Conservation (phyloP, 2,329 filamentous ascomycete species). For the Fusarium mexicanum region DNA sequence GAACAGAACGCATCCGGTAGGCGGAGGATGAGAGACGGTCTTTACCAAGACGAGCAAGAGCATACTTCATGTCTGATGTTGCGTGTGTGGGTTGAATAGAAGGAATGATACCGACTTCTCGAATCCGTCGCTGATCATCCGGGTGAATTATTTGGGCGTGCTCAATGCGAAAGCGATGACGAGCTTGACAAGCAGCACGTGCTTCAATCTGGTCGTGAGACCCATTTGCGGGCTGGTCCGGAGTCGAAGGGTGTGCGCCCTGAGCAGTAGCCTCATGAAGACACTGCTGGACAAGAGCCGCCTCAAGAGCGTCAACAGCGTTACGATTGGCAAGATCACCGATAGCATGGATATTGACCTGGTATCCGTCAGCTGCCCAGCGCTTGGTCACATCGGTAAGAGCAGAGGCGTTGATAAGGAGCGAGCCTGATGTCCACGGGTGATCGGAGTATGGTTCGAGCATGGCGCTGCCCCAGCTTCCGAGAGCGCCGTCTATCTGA, state of each 20-base stretch:
- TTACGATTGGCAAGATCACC: constrained; percentile 74
- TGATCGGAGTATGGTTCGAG: constrained; percentile 76
- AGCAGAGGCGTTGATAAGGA: constrained; percentile 71
- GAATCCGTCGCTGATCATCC: constrained; percentile 69
- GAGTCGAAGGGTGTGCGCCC: constrained; percentile 11
- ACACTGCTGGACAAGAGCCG: constrained; percentile 64
- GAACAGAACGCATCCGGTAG: constrained; percentile 72
- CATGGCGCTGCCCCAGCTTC: constrained; percentile 77
- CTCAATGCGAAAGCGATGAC: constrained; percentile 72
- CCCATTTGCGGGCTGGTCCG: background rate
- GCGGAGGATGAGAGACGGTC: constrained; percentile 65
- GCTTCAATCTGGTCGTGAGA: constrained; percentile 32
- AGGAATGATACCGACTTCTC: constrained; percentile 68
- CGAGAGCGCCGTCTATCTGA: constrained; percentile 70
- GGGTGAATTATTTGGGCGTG: constrained; percentile 77
- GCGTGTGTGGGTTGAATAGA: constrained; percentile 78
- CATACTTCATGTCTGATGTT: constrained; percentile 76
- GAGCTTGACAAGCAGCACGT: constrained; percentile 62
- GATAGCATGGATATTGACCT: constrained; percentile 79
- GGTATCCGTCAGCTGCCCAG: constrained; percentile 70
- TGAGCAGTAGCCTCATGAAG: constrained; percentile 46
- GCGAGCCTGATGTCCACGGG: constrained; percentile 67
- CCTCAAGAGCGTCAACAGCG: constrained; percentile 70
- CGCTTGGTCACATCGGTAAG: constrained; percentile 62
- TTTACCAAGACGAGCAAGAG: constrained; percentile 66